Evolutionary conservation across 1,284 basidiomycete species (phyloP).

Genomic region (Apiotrichum brassicae): DNA sequence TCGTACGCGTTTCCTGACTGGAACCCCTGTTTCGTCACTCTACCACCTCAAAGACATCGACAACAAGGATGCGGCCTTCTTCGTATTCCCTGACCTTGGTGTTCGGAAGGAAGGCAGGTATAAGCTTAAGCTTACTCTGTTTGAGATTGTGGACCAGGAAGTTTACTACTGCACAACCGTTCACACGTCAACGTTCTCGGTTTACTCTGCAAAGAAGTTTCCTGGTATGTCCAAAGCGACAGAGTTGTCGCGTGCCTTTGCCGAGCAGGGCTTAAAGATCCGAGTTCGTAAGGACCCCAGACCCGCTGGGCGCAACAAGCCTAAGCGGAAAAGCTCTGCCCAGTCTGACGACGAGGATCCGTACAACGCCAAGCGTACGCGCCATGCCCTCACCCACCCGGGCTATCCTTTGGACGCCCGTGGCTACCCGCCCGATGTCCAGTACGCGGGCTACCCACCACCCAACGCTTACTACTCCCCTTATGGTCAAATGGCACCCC

Average conservation of each 20-base stretch:
- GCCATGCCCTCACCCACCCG: constrained; percentile 6
- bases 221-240: constrained; percentile 84
- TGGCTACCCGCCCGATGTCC: constrained; percentile 10
- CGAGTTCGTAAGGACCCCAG: constrained; percentile 73
- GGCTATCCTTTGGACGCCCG: constrained; percentile 5
- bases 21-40: constrained; percentile 72
- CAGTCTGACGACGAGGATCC: constrained; percentile 17
- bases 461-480: constrained; percentile 10
- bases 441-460: constrained; percentile 12
- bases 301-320: constrained; percentile 14
- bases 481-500: constrained; percentile 11
- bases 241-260: constrained; percentile 74
- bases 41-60: constrained; percentile 92
- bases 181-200: constrained; percentile 76
- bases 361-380: constrained; percentile 6
- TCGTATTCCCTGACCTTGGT: constrained; percentile 80
- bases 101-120: constrained; percentile 83
- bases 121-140: constrained; percentile 81
- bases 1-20: constrained; percentile 48
- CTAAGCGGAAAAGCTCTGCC: constrained; percentile 16
- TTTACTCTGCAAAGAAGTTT: constrained; percentile 87
- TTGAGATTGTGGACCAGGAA: constrained; percentile 81
- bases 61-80: constrained; percentile 78
- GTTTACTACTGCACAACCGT: constrained; percentile 83
- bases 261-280: constrained; percentile 88